These are phyloP conservation scores for Cyberlindnera mississippiensis DNA, from an alignment of 805 yeast species.

Conservation along the genomic window DNA sequence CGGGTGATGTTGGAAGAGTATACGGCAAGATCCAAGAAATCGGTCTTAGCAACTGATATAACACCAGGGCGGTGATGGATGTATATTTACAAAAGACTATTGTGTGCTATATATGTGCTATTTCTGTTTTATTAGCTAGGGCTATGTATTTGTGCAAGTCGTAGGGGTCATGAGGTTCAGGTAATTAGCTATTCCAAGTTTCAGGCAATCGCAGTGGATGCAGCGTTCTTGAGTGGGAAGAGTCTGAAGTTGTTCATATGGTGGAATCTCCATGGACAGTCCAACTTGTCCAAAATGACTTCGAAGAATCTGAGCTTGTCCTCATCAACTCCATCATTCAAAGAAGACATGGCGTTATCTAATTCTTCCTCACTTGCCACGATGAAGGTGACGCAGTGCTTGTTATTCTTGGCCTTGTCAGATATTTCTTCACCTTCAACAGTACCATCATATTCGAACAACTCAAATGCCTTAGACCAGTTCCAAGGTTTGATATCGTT, in stretches of 20 bases:
- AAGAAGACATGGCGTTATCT: slow-evolving; percentile 27
- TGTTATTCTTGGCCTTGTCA: slow-evolving; percentile 32
- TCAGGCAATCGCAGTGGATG: slow-evolving; percentile 4
- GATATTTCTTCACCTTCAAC: slow-evolving; percentile 2
- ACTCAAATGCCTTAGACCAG: slow-evolving; percentile 65
- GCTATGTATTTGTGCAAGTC: neutral
- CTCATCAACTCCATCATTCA: slow-evolving; percentile 30
- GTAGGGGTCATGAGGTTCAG: too few relatives aligned
- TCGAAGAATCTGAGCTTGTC: slow-evolving; percentile 50
- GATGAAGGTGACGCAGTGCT: slow-evolving; percentile 24
- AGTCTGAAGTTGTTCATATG: slow-evolving; percentile 36
- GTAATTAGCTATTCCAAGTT: too few relatives aligned
- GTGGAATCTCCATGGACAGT: slow-evolving; percentile 61
- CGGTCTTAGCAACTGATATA: neutral
- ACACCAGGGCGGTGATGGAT: too few relatives aligned
- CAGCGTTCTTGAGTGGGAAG: slow-evolving; percentile 15
- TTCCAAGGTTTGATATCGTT: slow-evolving; percentile 88
- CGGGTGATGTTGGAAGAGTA: slow-evolving; percentile 6
- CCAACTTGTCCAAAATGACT: slow-evolving; percentile 53
- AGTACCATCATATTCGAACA: slow-evolving; percentile 45
- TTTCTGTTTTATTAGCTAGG: neutral
- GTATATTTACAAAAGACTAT: neutral
- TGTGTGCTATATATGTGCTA: neutral
- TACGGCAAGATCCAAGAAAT: neutral
- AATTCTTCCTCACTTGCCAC: slow-evolving; percentile 39